These are phyloP conservation scores for Kwoniella europaea DNA, from an alignment of 768 basidiomycete genomes.

Conservation along the genomic window DNA sequence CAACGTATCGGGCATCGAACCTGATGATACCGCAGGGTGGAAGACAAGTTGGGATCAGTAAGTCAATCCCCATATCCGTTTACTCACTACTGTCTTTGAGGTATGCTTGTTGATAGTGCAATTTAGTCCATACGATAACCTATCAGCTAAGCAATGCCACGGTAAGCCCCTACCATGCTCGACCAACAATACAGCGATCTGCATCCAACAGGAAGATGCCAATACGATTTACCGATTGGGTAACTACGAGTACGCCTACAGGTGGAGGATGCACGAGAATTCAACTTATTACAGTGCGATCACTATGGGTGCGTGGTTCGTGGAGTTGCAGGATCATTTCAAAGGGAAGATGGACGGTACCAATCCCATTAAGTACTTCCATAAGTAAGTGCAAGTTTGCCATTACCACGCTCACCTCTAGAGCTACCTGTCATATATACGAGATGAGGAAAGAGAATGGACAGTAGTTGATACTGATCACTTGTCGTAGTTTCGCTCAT, in stretches of 20 bases:
- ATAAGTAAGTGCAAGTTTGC: conserved; percentile 31
- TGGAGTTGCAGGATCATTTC: conserved; percentile 37
- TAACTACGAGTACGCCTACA: conserved; percentile 39
- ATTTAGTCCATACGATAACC: conserved; percentile 43
- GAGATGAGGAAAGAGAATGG: not conserved
- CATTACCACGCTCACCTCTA: too few species aligned
- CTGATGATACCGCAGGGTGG: conserved; percentile 44
- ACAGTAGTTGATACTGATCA: not conserved
- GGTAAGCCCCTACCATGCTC: conserved; percentile 41
- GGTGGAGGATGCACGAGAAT: conserved; percentile 36
- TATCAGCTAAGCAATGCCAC: conserved; percentile 48
- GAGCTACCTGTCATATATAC: too few species aligned
- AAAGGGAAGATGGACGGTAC: conserved; percentile 14
- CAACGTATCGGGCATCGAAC: conserved; percentile 39
- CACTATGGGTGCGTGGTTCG: conserved; percentile 39
- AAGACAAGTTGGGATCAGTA: conserved; percentile 44
- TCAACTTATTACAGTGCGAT: conserved; percentile 37
- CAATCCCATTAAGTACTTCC: conserved; percentile 28
- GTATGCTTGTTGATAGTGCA: too few species aligned
- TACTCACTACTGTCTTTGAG: too few species aligned
- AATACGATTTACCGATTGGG: conserved; percentile 41
- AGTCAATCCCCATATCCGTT: too few species aligned
- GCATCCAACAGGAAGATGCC: conserved; percentile 36
- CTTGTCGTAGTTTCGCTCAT: conserved; percentile 39
- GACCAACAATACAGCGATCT: conserved; percentile 33